Evolutionary conservation across 176 grass and related monocot species (phyloP).

Genomic region (Guadua angustifolia): DNA sequence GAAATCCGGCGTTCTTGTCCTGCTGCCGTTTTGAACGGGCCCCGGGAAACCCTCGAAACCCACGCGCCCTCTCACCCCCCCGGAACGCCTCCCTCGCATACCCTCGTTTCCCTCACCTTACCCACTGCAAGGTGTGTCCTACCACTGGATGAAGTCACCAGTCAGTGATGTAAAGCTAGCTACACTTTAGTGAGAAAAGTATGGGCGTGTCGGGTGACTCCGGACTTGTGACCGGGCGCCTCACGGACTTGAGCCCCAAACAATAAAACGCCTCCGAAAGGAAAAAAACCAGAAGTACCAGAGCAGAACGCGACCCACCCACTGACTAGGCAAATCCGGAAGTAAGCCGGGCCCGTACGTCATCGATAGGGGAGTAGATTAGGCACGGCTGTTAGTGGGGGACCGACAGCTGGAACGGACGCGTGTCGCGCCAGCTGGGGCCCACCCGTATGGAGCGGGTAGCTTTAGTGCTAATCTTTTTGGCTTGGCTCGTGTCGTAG

Average conservation of each 20-base stretch:
- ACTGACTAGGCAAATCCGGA: rapidly evolving
- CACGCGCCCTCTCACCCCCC: too few species aligned
- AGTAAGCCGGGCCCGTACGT: rapidly evolving
- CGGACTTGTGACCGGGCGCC: constrained; percentile 25
- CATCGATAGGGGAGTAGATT: rapidly evolving
- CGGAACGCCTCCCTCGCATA: too few species aligned
- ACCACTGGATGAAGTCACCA: too few species aligned
- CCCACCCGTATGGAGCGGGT: constrained; percentile 22
- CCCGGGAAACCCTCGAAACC: too few species aligned
- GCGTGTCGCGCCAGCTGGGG: constrained; percentile 24
- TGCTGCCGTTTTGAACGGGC: too few species aligned
- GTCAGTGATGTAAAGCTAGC: rapidly evolving
- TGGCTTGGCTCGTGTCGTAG: background rate
- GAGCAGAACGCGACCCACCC: rapidly evolving
- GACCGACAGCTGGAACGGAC: constrained; percentile 38
- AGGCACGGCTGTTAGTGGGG: background rate
- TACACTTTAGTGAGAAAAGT: rapidly evolving
- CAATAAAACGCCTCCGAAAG: constrained; percentile 28
- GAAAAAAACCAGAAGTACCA: background rate
- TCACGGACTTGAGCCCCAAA: constrained; percentile 49
- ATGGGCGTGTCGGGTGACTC: background rate
- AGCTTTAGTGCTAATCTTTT: constrained; percentile 3
- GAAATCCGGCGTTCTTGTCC: too few species aligned
- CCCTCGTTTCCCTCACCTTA: too few species aligned
- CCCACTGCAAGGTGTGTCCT: too few species aligned